A percentile compares a stretch with the other conserved stretches of the same genome.
Conservation (phyloP, 2,329 filamentous ascomycete species). For the Aureobasidium mangrovei region DNA sequence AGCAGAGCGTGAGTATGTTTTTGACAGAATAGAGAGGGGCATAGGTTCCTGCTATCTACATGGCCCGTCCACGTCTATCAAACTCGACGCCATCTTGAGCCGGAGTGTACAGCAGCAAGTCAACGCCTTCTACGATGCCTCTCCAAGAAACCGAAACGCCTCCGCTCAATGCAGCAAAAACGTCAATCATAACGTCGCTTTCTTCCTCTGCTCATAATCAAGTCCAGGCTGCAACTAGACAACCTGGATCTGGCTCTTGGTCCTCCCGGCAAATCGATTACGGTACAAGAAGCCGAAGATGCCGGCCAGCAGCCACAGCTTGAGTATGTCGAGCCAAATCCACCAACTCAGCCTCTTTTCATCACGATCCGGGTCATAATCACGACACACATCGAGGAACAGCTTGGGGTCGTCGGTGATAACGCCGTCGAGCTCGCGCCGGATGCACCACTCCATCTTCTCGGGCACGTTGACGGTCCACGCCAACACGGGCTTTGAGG, state of each 20-base stretch:
- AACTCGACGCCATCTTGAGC: too few species aligned
- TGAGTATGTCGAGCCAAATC: slow-evolving; percentile 14
- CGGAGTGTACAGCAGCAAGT: too few species aligned
- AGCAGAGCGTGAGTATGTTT: background rate
- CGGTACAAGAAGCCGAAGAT: slow-evolving; percentile 15
- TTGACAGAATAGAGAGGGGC: background rate
- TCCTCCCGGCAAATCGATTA: slow-evolving; percentile 9
- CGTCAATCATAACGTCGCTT: too few species aligned
- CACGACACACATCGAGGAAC: slow-evolving; percentile 53
- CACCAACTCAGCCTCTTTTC: slow-evolving; percentile 24
- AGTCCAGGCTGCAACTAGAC: background rate
- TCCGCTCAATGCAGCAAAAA: too few species aligned
- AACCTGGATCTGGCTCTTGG: slow-evolving; percentile 8
- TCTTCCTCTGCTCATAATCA: background rate
- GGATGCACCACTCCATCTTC: slow-evolving; percentile 75
- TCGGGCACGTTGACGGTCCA: slow-evolving; percentile 82
- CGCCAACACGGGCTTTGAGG: slow-evolving; percentile 56
- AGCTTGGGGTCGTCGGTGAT: slow-evolving; percentile 73
- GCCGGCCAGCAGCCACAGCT: slow-evolving; percentile 15
- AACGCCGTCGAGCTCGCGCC: slow-evolving; percentile 61
- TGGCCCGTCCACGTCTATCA: too few species aligned
- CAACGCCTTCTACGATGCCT: too few species aligned
- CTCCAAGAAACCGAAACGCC: too few species aligned
- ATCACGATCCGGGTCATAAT: slow-evolving; percentile 31
- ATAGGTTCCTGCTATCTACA: too few species aligned